Evolutionary conservation across 768 basidiomycete genomes (phyloP).

Genomic region (Lactarius evosmus): DNA sequence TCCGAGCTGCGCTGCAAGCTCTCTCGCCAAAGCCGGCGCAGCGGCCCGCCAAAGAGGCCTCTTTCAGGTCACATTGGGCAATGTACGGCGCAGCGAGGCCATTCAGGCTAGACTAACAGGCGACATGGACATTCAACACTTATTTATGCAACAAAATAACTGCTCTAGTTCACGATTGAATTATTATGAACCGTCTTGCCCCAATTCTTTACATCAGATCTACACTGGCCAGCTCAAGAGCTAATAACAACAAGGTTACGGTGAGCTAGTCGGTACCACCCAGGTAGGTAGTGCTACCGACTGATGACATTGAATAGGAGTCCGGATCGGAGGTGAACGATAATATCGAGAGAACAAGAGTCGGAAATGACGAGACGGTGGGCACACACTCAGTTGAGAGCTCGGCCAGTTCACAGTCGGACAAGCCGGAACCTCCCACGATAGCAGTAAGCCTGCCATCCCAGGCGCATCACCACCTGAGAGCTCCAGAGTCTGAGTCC

Average conservation of each 20-base stretch:
- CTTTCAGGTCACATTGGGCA: neutral
- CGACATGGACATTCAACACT: slow-evolving; percentile 8
- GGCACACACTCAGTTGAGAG: neutral
- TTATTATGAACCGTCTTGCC: slow-evolving; percentile 20
- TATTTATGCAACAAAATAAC: slow-evolving; percentile 1
- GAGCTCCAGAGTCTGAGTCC: neutral
- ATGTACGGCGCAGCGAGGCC: neutral
- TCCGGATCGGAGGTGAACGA: neutral
- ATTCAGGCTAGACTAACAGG: neutral
- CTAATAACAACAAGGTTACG: slow-evolving; percentile 5
- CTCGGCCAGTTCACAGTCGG: neutral
- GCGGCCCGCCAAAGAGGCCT: slow-evolving; percentile 16
- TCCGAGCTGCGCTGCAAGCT: slow-evolving; percentile 1
- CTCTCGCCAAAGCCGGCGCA: slow-evolving; percentile 9
- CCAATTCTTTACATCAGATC: slow-evolving; percentile 22
- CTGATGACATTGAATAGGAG: neutral
- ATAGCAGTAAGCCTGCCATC: neutral
- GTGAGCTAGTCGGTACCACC: neutral
- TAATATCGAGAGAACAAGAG: neutral
- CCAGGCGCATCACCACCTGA: neutral
- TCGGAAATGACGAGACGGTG: neutral
- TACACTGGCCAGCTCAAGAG: slow-evolving; percentile 16
- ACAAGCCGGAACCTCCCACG: neutral
- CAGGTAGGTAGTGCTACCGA: neutral
- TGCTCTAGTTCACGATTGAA: neutral